These are phyloP conservation scores for Pugionium cornutum DNA, from an alignment of 345 rosid genomes.

Conservation along the genomic window DNA sequence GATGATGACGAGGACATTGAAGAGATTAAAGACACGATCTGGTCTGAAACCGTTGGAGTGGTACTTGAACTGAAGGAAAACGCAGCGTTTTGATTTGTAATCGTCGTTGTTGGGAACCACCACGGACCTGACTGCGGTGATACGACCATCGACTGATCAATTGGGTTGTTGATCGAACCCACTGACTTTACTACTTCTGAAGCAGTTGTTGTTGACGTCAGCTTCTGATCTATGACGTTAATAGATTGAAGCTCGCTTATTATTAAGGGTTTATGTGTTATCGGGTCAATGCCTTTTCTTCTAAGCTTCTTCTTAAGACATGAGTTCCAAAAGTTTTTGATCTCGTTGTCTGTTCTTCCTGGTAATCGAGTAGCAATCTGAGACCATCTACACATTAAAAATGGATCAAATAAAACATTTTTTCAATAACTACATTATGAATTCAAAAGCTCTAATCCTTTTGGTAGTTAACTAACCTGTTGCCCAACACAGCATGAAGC, in stretches of 20 bases:
- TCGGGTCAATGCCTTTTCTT: constrained; percentile 46
- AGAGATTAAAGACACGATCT: constrained; percentile 39
- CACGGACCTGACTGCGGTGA: constrained; percentile 33
- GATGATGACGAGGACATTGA: constrained; percentile 47
- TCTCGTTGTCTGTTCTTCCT: too few species aligned
- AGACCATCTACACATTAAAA: constrained; percentile 54
- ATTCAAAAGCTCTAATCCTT: background rate
- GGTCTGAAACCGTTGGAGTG: constrained; percentile 45
- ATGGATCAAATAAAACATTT: background rate
- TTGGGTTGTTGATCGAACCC: constrained; percentile 30
- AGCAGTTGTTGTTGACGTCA: constrained; percentile 22
- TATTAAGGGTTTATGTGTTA: constrained; percentile 40
- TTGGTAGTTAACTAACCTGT: constrained; percentile 42
- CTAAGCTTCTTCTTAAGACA: constrained; percentile 65
- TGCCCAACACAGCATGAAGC: constrained; percentile 65
- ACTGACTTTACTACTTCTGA: constrained; percentile 40
- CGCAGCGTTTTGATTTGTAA: constrained; percentile 33
- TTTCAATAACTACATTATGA: constrained; percentile 1
- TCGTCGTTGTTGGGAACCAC: constrained; percentile 27
- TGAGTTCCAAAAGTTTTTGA: constrained; percentile 50
- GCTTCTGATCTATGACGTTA: constrained; percentile 44
- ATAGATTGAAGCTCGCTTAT: constrained; percentile 51
- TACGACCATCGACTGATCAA: constrained; percentile 38
- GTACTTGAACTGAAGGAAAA: constrained; percentile 45
- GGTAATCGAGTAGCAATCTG: constrained; percentile 63